Percentiles rank a stretch among this genome's conserved stretches.
Evolutionary conservation across 768 basidiomycete genomes (phyloP).

Genomic region (Lentinula lateritia): DNA sequence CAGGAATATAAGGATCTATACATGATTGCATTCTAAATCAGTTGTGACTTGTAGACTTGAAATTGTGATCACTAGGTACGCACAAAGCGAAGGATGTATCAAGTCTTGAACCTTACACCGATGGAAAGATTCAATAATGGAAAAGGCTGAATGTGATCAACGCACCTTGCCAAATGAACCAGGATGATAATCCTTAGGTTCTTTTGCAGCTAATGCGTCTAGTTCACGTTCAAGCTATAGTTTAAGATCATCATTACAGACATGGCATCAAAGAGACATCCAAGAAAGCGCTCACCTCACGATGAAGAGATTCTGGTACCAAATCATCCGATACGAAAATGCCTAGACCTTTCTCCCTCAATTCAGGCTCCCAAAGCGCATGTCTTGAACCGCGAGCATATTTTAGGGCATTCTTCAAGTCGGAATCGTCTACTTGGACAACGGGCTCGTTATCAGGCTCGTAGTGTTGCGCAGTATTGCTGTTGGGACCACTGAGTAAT

Average conservation of each 20-base stretch:
- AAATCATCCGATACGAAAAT: constrained; percentile 8
- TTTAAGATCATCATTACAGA: no score
- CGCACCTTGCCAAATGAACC: constrained; percentile 10
- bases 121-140: background rate
- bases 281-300: background rate
- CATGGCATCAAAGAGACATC: no score
- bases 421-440: background rate
- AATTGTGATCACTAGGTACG: no score
- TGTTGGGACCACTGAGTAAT: background rate
- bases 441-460: background rate
- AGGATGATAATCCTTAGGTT: constrained; percentile 14
- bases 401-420: background rate
- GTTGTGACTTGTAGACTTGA: no score
- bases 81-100: constrained; percentile 13
- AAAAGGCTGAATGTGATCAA: background rate
- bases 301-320: constrained; percentile 11
- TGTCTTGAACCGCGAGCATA: background rate
- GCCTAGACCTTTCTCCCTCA: background rate
- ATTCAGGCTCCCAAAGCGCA: background rate
- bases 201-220: constrained; percentile 8
- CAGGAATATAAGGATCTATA: constrained; percentile 10
- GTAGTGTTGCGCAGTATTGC: background rate
- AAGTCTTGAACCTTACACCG: constrained; percentile 10
- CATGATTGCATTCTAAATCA: no score
- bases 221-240: constrained; percentile 10